These are phyloP conservation scores for Fusarium setosum DNA, from an alignment of 2,329 filamentous ascomycete genomes.

Conservation along the genomic window DNA sequence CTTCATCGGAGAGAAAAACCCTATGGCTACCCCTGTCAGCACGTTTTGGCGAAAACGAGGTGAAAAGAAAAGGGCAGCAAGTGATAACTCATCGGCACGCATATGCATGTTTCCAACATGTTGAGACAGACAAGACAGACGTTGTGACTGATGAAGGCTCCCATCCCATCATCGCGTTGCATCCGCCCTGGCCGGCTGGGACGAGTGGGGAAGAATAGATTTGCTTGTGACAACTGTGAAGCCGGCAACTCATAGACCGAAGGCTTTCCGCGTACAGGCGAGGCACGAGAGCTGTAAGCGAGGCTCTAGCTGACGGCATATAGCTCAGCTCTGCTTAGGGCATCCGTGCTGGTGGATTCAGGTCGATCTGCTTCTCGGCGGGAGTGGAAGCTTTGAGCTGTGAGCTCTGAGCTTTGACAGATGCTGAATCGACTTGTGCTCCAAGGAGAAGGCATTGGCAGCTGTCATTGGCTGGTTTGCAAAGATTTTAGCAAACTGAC, in stretches of 20 bases:
- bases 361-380: slow-evolving; percentile 2
- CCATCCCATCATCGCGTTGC: slow-evolving; percentile 14
- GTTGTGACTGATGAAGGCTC: no score
- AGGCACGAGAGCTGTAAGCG: background rate
- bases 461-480: slow-evolving; percentile 17
- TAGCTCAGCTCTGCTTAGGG: background rate
- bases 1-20: slow-evolving; percentile 14
- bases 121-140: slow-evolving; percentile 8
- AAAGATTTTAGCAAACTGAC: slow-evolving; percentile 9
- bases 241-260: background rate
- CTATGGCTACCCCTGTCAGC: slow-evolving; percentile 3
- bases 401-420: slow-evolving; percentile 4
- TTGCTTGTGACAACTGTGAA: slow-evolving; percentile 2
- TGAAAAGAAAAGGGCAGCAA: slow-evolving; percentile 1
- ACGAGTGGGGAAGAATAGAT: background rate
- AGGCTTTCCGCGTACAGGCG: background rate
- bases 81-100: background rate
- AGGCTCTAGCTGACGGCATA: slow-evolving; percentile 7
- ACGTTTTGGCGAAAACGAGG: background rate
- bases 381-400: background rate
- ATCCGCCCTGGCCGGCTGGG: background rate
- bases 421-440: slow-evolving; percentile 1
- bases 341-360: slow-evolving; percentile 14
- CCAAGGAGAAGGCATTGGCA: background rate
- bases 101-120: background rate